These are phyloP conservation scores for Podila horticola DNA, from an alignment of 192 early-diverging fungal species.

Conservation along the genomic window DNA sequence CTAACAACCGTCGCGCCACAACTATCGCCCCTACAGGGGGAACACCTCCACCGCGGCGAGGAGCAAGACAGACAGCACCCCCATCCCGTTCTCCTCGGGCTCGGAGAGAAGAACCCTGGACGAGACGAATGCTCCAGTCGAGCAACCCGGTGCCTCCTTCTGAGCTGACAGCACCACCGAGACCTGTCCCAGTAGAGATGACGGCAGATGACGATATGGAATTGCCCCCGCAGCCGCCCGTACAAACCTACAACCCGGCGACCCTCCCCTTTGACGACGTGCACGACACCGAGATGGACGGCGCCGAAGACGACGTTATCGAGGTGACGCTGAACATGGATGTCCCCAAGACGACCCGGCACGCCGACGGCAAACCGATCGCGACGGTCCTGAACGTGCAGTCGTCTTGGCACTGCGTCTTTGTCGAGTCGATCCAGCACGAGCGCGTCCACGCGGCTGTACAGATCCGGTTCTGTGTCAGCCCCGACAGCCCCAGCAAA, in stretches of 20 bases:
- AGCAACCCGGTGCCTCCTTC: no score
- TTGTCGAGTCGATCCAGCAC: slow-evolving; percentile 34
- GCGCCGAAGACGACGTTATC: slow-evolving; percentile 18
- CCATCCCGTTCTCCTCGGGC: no score
- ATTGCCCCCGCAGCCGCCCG: background rate
- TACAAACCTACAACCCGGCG: background rate
- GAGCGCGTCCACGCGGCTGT: slow-evolving; percentile 10
- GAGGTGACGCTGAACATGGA: slow-evolving; percentile 46
- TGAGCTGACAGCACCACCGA: background rate
- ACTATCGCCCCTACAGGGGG: background rate
- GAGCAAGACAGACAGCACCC: no score
- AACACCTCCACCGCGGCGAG: no score
- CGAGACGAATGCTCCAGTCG: no score
- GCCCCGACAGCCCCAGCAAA: slow-evolving; percentile 1
- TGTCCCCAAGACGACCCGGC: slow-evolving; percentile 27
- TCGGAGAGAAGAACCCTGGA: no score
- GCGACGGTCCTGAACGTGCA: slow-evolving; percentile 35
- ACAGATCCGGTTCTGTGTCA: slow-evolving; percentile 37
- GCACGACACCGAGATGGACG: background rate
- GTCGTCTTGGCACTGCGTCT: slow-evolving; percentile 44
- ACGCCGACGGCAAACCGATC: slow-evolving; percentile 7
- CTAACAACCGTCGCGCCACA: background rate
- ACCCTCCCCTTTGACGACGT: background rate
- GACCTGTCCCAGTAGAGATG: background rate
- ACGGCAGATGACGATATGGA: background rate